Evolutionary conservation across 2,329 filamentous ascomycete species (phyloP).

Genomic region (Colletotrichum tanaceti): DNA sequence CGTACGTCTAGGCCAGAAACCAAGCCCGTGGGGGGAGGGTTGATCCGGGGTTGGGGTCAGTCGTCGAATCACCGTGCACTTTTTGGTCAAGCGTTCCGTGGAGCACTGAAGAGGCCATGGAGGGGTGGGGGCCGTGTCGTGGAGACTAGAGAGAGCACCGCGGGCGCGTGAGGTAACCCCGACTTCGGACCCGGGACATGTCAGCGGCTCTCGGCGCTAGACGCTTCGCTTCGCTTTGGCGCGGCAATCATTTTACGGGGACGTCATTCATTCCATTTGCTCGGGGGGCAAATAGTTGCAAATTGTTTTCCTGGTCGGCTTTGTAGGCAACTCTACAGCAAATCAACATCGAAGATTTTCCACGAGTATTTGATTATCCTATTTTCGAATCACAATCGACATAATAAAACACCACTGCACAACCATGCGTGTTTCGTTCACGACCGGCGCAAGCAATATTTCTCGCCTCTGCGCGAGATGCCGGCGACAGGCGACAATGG

Average conservation of each 20-base stretch:
- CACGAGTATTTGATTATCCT: not conserved
- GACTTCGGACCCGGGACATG: slow-evolving; percentile 34
- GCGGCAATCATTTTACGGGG: slow-evolving; percentile 35
- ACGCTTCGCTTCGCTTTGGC: slow-evolving; percentile 35
- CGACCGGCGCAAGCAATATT: slow-evolving; percentile 46
- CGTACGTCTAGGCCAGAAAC: slow-evolving; percentile 39
- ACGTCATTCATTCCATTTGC: slow-evolving; percentile 32
- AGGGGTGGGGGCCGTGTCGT: not conserved
- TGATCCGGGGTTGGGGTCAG: slow-evolving; percentile 32
- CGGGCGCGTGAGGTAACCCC: slow-evolving; percentile 17
- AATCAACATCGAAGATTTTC: slow-evolving; percentile 1
- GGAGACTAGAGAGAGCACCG: slow-evolving; percentile 35
- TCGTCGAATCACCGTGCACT: slow-evolving; percentile 34
- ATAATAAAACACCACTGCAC: not conserved
- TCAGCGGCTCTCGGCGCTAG: slow-evolving; percentile 35
- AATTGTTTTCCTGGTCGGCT: slow-evolving; percentile 14
- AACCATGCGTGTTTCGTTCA: slow-evolving; percentile 46
- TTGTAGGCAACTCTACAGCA: slow-evolving; percentile 11
- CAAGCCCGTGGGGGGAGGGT: slow-evolving; percentile 27
- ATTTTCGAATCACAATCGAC: not conserved
- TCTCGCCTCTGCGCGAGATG: slow-evolving; percentile 52
- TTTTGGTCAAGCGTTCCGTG: slow-evolving; percentile 35
- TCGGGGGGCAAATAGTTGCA: not conserved
- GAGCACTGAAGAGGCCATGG: not conserved
- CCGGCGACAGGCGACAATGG: slow-evolving; percentile 46